Evolutionary conservation across 106 monocot species (phyloP), one percentile per base, ranked within the genome.

Genomic region (Posidonia australis): DNA sequence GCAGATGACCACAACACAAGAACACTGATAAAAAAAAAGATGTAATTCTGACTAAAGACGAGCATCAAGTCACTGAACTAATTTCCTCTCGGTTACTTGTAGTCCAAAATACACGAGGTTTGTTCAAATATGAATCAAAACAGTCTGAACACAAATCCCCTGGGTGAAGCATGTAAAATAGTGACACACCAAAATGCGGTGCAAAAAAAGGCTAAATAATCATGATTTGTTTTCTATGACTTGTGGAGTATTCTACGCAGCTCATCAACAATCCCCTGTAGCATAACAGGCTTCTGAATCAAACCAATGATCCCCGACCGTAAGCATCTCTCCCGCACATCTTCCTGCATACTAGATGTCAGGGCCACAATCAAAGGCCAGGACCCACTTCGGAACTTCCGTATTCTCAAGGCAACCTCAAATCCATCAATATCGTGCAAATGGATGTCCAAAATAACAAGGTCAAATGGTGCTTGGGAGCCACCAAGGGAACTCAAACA

Each of bases 241-340:
- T 69, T 72, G 29, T 66, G 72, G 28, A 88, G 80, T 46, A 88
- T 70, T 31, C 83, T 77, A 46, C 58, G 63, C 11, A 88, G 67
- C 68, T 88, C 87, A 11, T 88, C 87, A 58, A 70, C 58, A 46
- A 88, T 67, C 12, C 72, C 64, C n/a, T 68, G 73, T 16, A 80
- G 53, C 43, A 51, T 65, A 9, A 84, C 63, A 0, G 87, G 87
- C 54, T 83, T 88, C 19, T 69, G 68, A 20, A 88, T 67, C 67
- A 88, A 10, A 13, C 87, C 83, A 22, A 76, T 78, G 60, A 88
- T 83, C 13, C 87, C 87, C 0, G 64, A 47, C 28, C 78, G 83
- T 41, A 81, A 28, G 67, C 87, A 88, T 25, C 63, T 69, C 64
- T 83, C 80, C 87, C 83, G 78, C 5, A 74, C 29, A 16, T 73